Evolutionary conservation across 169 alveolate species (phyloP).

Genomic region (Cryptosporidium muris): DNA sequence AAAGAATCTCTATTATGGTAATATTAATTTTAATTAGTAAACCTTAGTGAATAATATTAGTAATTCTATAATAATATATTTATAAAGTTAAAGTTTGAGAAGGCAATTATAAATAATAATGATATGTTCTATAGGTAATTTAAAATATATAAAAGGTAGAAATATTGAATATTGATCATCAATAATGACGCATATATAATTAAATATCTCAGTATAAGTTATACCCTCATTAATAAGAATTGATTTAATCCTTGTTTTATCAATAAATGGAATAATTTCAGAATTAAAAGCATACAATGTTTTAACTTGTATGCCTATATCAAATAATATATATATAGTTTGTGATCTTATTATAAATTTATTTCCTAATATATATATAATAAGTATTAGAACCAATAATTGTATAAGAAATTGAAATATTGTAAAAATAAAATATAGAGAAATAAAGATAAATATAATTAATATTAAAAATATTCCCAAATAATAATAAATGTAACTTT

Average conservation of each 20-base stretch:
- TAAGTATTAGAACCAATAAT: too few species aligned
- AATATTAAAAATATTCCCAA: too few species aligned
- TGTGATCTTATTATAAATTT: slow-evolving; percentile 33
- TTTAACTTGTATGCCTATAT: slow-evolving; percentile 47
- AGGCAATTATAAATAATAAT: slow-evolving; percentile 31
- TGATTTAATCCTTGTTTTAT: slow-evolving; percentile 33
- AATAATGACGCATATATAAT: slow-evolving; percentile 23
- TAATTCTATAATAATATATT: not conserved
- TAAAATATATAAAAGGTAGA: slow-evolving; percentile 42
- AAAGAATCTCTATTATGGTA: too few species aligned
- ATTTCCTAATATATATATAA: not conserved
- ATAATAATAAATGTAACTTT: too few species aligned
- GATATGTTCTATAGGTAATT: slow-evolving; percentile 41
- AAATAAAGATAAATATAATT: too few species aligned
- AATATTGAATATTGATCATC: slow-evolving; percentile 44
- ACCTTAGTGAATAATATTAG: too few species aligned
- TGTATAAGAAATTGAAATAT: too few species aligned
- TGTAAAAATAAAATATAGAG: too few species aligned
- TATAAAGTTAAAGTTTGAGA: not conserved
- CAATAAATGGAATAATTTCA: slow-evolving; percentile 12
- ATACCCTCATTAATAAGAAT: slow-evolving; percentile 49
- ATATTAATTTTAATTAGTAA: too few species aligned
- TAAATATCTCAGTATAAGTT: slow-evolving; percentile 51
- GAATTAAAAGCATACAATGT: slow-evolving; percentile 24
- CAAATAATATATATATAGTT: slow-evolving; percentile 32